Evolutionary conservation across 768 basidiomycete genomes (phyloP).

Genomic region (Coprinopsis strossmayeri): DNA sequence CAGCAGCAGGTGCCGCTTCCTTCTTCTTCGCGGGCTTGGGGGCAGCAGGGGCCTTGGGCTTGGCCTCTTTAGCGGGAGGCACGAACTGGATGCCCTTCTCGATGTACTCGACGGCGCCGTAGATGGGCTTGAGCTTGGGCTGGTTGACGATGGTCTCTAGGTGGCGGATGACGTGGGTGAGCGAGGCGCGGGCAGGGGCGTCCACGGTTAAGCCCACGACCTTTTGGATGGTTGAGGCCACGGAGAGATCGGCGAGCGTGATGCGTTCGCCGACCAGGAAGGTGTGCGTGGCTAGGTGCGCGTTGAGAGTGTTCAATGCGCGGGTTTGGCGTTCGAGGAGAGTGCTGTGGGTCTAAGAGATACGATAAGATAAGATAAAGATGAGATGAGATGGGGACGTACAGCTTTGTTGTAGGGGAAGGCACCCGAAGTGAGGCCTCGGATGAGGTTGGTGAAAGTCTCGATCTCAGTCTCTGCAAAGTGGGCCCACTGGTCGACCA

Average conservation of each 20-base stretch:
- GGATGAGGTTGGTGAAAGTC: slow-evolving; percentile 27
- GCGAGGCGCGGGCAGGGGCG: slow-evolving; percentile 52
- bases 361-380: slow-evolving; percentile 1
- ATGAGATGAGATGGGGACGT: slow-evolving; percentile 20
- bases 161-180: slow-evolving; percentile 78
- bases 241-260: slow-evolving; percentile 81
- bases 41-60: slow-evolving; percentile 50
- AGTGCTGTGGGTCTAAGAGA: slow-evolving; percentile 49
- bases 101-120: slow-evolving; percentile 48
- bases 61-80: slow-evolving; percentile 76
- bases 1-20: slow-evolving; percentile 35
- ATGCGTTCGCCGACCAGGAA: slow-evolving; percentile 94
- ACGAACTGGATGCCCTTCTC: slow-evolving; percentile 69
- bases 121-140: slow-evolving; percentile 63
- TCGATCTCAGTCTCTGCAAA: slow-evolving; percentile 65
- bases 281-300: slow-evolving; percentile 69
- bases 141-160: slow-evolving; percentile 87
- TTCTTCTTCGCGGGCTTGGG: slow-evolving; percentile 32
- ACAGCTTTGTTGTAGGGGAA: slow-evolving; percentile 84
- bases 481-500: slow-evolving; percentile 82
- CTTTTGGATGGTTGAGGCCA: slow-evolving; percentile 54
- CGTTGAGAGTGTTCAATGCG: slow-evolving; percentile 62
- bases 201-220: slow-evolving; percentile 57
- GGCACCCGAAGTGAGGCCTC: slow-evolving; percentile 35
- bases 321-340: slow-evolving; percentile 48